Evolutionary conservation across 2,329 filamentous ascomycete genomes (phyloP), one percentile per base, ranked within the genome.

Genomic region (Pseudogymnoascus pannorum): DNA sequence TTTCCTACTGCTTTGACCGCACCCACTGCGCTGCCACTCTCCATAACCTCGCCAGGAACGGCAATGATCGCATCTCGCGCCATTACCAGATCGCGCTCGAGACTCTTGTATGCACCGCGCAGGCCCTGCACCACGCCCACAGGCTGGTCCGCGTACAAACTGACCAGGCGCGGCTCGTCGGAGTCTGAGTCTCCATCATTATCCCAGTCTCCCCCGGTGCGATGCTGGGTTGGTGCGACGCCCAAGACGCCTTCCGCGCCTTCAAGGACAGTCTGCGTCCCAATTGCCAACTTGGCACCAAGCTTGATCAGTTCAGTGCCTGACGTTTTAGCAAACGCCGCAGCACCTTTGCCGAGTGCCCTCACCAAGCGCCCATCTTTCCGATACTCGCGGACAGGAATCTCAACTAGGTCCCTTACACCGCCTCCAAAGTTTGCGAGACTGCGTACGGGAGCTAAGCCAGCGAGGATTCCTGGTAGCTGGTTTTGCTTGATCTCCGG

Each of bases 311-410:
- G 81, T 71, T 97, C 94, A 0, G 89, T 95, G 2, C 92, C 92
- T 0, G 94, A 99, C 1, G 92, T 97, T 70, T 89, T 92, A 35
- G 91, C 92, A 74, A 99, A 99, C 1, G 91, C 88, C 7, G 87
- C 79, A 0, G 92, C 92, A 2, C 95, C 94, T 75, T 96, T 97
- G 64, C 91, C 87, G 59, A 99, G 88, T 72, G 91, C 94, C 60
- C 94, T 88, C 4, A 99, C 87, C 59, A 99, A 85, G 29, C 94
- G 87, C 0, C 94, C 94, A 67, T 99, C 94, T 73, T 96, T 97
- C 72, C 85, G 86, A 74, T 99, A 99, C 72, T 99, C 94, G 12
- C 85, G 85, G 72, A 99, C 87, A 0, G 94, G 94, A 3, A 99
- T 87, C 60, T 94, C 88, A 2, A 99, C 83, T 0, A 99, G 82